Conservation (phyloP, 768 basidiomycete genomes). For the Suillus weaverae region DNA sequence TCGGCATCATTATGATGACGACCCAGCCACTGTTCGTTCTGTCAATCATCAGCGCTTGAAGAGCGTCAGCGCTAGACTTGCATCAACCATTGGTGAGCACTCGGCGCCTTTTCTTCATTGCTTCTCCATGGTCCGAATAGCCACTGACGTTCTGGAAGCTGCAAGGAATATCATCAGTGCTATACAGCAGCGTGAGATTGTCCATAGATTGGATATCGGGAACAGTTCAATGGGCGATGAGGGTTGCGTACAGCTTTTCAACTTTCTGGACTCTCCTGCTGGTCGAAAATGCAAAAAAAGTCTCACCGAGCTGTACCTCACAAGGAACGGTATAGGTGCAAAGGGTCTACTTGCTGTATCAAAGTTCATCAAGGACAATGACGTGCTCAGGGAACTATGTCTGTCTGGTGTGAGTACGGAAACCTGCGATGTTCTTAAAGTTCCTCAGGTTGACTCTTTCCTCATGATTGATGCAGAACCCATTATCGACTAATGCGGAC, state of each 20-base stretch:
- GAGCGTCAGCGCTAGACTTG: constrained; percentile 29
- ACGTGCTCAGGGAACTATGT: constrained; percentile 46
- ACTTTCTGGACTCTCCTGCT: constrained; percentile 49
- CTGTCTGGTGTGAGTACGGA: constrained; percentile 53
- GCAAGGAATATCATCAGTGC: constrained; percentile 46
- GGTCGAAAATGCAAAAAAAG: constrained; percentile 41
- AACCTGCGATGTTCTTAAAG: not conserved
- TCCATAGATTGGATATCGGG: constrained; percentile 55
- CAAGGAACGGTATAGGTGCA: constrained; percentile 56
- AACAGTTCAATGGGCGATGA: constrained; percentile 58
- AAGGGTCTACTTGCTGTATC: constrained; percentile 54
- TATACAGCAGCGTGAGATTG: constrained; percentile 45
- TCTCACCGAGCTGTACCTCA: constrained; percentile 58
- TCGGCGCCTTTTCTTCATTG: constrained; percentile 8
- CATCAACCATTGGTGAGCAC: constrained; percentile 28
- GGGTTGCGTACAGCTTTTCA: constrained; percentile 55
- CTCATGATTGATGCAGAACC: constrained; percentile 37
- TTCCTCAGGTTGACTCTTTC: constrained; percentile 13
- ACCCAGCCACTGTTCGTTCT: constrained; percentile 33
- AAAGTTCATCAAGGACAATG: constrained; percentile 49
- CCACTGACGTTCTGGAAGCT: constrained; percentile 38
- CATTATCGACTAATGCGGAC: constrained; percentile 37
- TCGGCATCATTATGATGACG: constrained; percentile 26
- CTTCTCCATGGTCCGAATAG: not conserved
- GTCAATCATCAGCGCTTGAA: constrained; percentile 20